A percentile compares a stretch with the other conserved stretches of the same genome.
Evolutionary conservation across 2,329 filamentous ascomycete genomes (phyloP).

Genomic region (Aspergillus sclerotialis): DNA sequence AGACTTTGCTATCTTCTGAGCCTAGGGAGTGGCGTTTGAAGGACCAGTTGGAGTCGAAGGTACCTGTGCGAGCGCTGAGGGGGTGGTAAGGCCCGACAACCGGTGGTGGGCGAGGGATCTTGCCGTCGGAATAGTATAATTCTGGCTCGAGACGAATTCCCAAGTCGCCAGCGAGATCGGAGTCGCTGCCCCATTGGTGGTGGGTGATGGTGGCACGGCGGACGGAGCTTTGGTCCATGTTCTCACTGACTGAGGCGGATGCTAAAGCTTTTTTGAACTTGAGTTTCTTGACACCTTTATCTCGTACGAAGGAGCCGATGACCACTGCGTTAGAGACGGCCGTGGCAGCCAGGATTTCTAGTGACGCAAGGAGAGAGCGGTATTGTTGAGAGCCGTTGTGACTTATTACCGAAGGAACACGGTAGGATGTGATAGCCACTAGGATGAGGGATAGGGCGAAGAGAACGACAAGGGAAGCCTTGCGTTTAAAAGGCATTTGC

Average conservation of each 20-base stretch:
- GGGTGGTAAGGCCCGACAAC: conserved; percentile 27
- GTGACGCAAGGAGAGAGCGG: conserved; percentile 78
- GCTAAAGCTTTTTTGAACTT: conserved; percentile 57
- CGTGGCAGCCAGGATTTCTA: conserved; percentile 84
- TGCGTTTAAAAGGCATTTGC: conserved; percentile 67
- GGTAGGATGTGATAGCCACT: conserved; percentile 71
- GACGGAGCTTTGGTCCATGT: conserved; percentile 31
- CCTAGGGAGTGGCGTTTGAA: conserved; percentile 16
- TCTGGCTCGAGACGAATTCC: conserved; percentile 60
- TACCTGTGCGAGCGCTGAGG: conserved; percentile 17
- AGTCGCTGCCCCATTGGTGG: conserved; percentile 79
- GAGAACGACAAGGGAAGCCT: conserved; percentile 68
- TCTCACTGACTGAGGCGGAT: conserved; percentile 44
- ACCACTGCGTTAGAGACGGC: conserved; percentile 82
- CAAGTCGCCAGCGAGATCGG: conserved; percentile 75
- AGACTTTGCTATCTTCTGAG: conserved; percentile 22
- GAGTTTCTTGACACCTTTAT: conserved; percentile 81
- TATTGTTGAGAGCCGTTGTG: conserved; percentile 71
- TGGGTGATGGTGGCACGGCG: conserved; percentile 53
- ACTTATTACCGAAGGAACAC: conserved; percentile 70
- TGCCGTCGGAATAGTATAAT: conserved; percentile 32
- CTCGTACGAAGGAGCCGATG: conserved; percentile 84
- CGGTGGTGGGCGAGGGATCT: conserved; percentile 31
- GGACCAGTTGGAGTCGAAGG: conserved; percentile 26
- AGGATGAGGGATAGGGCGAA: conserved; percentile 81